phyloP scores from a whole-genome alignment of 257 asterid species.

The Solanum bulbocastanum region DNA sequence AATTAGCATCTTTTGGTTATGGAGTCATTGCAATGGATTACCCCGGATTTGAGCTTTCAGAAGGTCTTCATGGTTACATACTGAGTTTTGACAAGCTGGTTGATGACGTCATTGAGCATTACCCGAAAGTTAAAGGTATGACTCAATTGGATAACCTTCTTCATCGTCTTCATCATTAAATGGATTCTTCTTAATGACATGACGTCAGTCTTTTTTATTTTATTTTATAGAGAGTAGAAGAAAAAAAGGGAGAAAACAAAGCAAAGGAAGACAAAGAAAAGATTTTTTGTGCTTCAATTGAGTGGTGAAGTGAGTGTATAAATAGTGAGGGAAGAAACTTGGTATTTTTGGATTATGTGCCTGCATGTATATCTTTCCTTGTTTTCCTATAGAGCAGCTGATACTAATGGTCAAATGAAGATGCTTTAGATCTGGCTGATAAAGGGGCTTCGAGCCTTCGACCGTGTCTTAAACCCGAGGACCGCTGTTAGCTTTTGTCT shows the following conservation, averaged over 20 bases:
- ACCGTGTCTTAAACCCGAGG: neutral
- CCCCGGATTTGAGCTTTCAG: constrained; percentile 87
- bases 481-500: neutral
- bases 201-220: too few species aligned
- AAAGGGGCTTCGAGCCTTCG: neutral
- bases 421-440: neutral
- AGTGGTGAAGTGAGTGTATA: too few species aligned
- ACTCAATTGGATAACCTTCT: neutral
- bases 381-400: neutral
- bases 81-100: constrained; percentile 52
- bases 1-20: constrained; percentile 65
- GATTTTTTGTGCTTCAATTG: too few species aligned
- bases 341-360: too few species aligned
- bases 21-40: constrained; percentile 93
- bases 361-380: neutral
- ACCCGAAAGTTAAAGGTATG: constrained; percentile 71
- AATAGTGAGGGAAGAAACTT: too few species aligned
- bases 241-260: too few species aligned
- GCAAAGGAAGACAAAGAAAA: too few species aligned
- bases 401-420: neutral
- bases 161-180: neutral
- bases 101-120: constrained; percentile 74
- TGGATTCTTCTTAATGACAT: neutral
- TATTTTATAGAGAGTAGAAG: too few species aligned
- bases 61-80: constrained; percentile 77